Conservation (phyloP, 2,329 filamentous ascomycete species). For the Gaeumannomyces sp. region DNA sequence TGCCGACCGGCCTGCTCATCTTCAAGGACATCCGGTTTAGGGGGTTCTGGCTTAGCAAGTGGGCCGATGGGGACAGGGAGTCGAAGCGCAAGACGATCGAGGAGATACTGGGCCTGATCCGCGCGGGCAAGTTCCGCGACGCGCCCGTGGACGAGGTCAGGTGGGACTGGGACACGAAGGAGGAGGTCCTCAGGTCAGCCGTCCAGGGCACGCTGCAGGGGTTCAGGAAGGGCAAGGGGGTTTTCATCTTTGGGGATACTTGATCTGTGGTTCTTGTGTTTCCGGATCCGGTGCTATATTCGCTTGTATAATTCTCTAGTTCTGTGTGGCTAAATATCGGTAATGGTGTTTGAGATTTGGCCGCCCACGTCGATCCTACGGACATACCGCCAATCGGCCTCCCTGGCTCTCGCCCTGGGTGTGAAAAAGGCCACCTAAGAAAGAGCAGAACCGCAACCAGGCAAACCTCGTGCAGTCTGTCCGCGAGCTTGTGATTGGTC, state of each 20-base stretch:
- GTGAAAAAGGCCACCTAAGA: too few species aligned
- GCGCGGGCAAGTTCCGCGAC: constrained; percentile 73
- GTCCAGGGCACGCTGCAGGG: constrained; percentile 80
- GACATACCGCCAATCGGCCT: too few species aligned
- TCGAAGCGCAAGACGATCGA: constrained; percentile 77
- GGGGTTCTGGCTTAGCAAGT: constrained; percentile 92
- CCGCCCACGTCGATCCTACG: too few species aligned
- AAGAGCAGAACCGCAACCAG: too few species aligned
- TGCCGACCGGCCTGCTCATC: constrained; percentile 82
- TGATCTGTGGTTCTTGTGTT: constrained; percentile 21
- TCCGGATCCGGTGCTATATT: too few species aligned
- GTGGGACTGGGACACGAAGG: constrained; percentile 79
- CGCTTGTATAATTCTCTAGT: too few species aligned
- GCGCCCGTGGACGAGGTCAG: constrained; percentile 73
- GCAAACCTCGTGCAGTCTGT: too few species aligned
- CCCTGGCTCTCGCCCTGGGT: too few species aligned
- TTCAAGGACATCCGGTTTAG: constrained; percentile 87
- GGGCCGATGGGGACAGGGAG: constrained; percentile 69
- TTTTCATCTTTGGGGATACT: constrained; percentile 72
- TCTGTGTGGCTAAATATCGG: too few species aligned
- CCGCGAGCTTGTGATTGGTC: too few species aligned
- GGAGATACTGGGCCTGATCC: constrained; percentile 71
- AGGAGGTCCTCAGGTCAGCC: constrained; percentile 60
- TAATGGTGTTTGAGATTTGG: too few species aligned
- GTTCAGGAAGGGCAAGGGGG: constrained; percentile 79